Evolutionary conservation across 1,139 yeast species (phyloP).

Genomic region (Geotrichum histeridarum): DNA sequence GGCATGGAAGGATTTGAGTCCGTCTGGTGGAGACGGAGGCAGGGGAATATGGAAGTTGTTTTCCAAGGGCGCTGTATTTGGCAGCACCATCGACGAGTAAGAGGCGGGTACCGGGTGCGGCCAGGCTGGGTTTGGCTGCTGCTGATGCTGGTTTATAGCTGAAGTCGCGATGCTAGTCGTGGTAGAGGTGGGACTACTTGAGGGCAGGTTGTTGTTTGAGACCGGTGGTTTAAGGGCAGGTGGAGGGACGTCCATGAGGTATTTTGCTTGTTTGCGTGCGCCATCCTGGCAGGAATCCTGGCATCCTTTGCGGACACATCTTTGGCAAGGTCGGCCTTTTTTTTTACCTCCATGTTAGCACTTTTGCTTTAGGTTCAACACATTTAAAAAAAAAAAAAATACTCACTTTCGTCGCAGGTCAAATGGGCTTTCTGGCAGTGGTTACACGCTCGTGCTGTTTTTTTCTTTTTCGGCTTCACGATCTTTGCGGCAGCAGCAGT

Average conservation of each 20-base stretch:
- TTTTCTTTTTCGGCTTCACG: conserved; percentile 36
- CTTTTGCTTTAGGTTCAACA: too few species aligned
- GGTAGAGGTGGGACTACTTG: background rate
- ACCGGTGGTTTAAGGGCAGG: conserved; percentile 12
- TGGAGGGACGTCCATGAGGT: conserved; percentile 40
- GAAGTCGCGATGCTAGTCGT: background rate
- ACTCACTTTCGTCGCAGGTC: conserved; percentile 62
- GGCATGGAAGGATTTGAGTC: background rate
- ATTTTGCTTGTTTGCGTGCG: conserved; percentile 78
- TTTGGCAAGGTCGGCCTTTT: conserved; percentile 65
- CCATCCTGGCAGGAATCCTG: conserved; percentile 74
- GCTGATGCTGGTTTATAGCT: background rate
- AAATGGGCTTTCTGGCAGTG: conserved; percentile 88
- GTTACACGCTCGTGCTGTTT: conserved; percentile 81
- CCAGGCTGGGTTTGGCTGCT: background rate
- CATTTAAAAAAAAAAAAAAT: background rate
- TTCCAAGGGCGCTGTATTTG: conserved; percentile 3
- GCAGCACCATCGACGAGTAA: conserved; percentile 13
- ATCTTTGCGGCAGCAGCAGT: background rate
- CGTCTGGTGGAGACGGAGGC: conserved; percentile 17
- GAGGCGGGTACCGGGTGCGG: background rate
- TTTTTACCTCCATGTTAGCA: background rate
- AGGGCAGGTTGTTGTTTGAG: background rate
- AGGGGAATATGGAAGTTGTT: conserved; percentile 10
- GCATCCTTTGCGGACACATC: conserved; percentile 66